A percentile compares a stretch with the other conserved stretches of the same genome.
phyloP scores from a whole-genome alignment of 1,139 yeast species.

The Pichia sp. region DNA sequence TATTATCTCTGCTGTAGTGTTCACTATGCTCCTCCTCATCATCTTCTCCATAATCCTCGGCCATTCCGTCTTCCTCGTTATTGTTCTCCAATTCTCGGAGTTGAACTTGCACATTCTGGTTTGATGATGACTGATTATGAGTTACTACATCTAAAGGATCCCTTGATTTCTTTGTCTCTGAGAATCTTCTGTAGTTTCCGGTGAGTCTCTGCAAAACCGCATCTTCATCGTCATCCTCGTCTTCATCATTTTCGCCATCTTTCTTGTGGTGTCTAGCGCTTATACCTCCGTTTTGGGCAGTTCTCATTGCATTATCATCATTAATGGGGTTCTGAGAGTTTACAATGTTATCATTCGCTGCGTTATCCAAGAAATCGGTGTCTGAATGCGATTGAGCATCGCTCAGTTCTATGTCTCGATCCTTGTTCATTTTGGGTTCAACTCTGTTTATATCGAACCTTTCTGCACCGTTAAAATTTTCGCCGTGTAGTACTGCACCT shows the following conservation, averaged over 20 bases:
- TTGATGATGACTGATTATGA: not conserved
- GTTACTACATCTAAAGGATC: constrained; percentile 10
- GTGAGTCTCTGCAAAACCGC: constrained; percentile 22
- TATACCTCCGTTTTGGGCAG: no score
- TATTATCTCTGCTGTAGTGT: not conserved
- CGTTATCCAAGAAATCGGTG: no score
- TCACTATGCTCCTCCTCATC: constrained; percentile 6
- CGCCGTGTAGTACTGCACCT: no score
- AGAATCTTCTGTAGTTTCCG: constrained; percentile 25
- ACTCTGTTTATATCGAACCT: no score
- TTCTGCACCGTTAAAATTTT: no score
- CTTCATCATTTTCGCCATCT: constrained; percentile 4
- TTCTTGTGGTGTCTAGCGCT: no score
- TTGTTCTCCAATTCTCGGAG: not conserved
- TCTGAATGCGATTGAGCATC: no score
- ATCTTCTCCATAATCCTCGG: constrained; percentile 14
- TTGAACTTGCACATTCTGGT: not conserved
- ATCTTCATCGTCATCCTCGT: constrained; percentile 23
- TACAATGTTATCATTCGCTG: no score
- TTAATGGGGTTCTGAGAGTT: no score
- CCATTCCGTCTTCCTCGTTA: constrained; percentile 1
- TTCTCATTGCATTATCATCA: no score
- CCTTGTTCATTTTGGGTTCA: no score
- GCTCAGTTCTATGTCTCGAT: no score
- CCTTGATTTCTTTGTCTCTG: constrained; percentile 19